Base-by-base conservation (phyloP, 2,329 filamentous ascomycete genomes). In the Lachnellula arida region DNA sequence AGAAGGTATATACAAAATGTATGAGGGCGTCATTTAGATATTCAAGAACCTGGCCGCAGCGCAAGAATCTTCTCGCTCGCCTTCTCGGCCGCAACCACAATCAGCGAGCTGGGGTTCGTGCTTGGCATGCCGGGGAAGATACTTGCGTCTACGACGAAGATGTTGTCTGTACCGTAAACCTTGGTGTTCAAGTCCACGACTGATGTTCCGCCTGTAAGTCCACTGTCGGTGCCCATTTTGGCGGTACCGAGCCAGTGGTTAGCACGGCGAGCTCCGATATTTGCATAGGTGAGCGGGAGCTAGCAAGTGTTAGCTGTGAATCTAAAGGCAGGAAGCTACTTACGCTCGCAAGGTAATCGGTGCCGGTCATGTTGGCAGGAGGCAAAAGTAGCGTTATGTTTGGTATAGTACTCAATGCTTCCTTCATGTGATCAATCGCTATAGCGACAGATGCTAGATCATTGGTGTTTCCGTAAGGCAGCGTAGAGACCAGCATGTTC, bases 51-150 rank as follows among this genome's bases (percentile, higher is more conserved):
- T 49, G 17, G 51, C 56, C 15, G 39, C 2, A 65, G 46, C 12
- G 53, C 59, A n/a, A 61, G 42, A 58, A 67, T 75, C 56, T 71
- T 46, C 5, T 72, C 53, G 71, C 66, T 58, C 63, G 66, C 67
- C 22, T 61, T 60, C 74, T 88, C 86, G 17, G 84, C 80, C 17
- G 79, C 82, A 37, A 84, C 76, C 67, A 88, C 83, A 62, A 88
- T 81, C 40, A 82, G 79, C 1, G 83, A 79, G 48, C 82, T 81
- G 1, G 86, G 87, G 71, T 90, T 90, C 17, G 84, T 82, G 0
- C 84, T 84, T 2, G 84, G 78, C 62, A 88, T 81, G 60, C 86
- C 86, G 0, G 86, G 85, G 73, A 88, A 86, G 65, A 89, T 84
- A 58, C 80, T 81, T 0, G 81, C 85, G 64, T 89, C 85, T 4